phyloP scores from a whole-genome alignment of 352 stramenopile genomes.

The Aphanomyces invadans region DNA sequence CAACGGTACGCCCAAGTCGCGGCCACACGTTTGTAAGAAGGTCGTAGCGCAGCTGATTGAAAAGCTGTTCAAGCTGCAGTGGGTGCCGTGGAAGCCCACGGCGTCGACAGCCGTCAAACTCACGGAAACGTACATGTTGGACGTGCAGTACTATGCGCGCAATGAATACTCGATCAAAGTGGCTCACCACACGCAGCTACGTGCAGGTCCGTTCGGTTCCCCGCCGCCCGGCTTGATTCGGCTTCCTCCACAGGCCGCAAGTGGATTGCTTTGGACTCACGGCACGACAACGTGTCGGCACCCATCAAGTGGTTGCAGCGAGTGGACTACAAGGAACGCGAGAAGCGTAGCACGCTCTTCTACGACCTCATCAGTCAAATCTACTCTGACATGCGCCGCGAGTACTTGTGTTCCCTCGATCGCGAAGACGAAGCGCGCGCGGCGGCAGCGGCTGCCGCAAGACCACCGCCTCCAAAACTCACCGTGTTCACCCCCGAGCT shows the following conservation, averaged over 20 bases:
- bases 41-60: no score
- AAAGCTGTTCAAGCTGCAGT: conserved; percentile 16
- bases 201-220: background rate
- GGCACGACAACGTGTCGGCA: background rate
- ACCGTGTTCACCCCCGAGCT: conserved; percentile 17
- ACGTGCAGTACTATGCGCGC: conserved; percentile 1
- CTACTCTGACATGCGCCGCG: conserved; percentile 3
- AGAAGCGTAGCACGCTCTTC: conserved; percentile 21
- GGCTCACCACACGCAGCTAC: background rate
- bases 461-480: background rate
- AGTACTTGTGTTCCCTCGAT: background rate
- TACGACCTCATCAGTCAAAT: conserved; percentile 6
- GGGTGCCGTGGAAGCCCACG: conserved; percentile 19
- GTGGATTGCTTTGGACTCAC: conserved; percentile 15
- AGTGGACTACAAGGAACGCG: conserved; percentile 20
- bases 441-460: background rate
- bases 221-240: background rate
- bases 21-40: background rate
- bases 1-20: background rate
- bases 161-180: conserved; percentile 21
- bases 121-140: conserved; percentile 13
- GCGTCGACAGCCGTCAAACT: conserved; percentile 8
- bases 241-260: conserved; percentile 5
- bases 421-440: background rate
- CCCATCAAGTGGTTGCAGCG: conserved; percentile 5